These are phyloP conservation scores for Hyphodiscus hymeniophilus DNA, from an alignment of 495 filamentous ascomycete species.

Conservation along the genomic window DNA sequence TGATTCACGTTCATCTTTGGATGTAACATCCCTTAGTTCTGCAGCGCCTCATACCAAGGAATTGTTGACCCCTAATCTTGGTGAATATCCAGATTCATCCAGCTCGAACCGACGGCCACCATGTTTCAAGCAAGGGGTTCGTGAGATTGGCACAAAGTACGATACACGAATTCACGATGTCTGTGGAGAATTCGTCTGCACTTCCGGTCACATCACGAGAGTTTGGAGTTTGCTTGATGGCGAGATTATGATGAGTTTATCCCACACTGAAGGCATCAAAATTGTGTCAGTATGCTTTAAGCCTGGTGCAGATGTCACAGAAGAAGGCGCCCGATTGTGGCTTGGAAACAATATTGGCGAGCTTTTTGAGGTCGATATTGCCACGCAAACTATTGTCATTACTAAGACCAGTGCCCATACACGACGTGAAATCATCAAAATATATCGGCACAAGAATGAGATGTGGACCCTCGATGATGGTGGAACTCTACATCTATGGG, in stretches of 20 bases:
- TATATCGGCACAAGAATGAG: constrained; percentile 76
- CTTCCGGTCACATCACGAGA: constrained; percentile 72
- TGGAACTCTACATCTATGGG: constrained; percentile 83
- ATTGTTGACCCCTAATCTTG: constrained; percentile 10
- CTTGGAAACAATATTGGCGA: constrained; percentile 83
- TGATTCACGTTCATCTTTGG: constrained; percentile 6
- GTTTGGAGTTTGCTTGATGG: constrained; percentile 82
- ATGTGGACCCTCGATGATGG: constrained; percentile 94
- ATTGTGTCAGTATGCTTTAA: constrained; percentile 79
- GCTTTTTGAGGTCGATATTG: constrained; percentile 78
- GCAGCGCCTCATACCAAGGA: constrained; percentile 10
- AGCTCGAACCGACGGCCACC: constrained; percentile 80
- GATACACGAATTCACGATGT: constrained; percentile 81
- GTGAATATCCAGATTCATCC: constrained; percentile 77
- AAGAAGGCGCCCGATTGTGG: constrained; percentile 84
- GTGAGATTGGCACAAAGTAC: constrained; percentile 69
- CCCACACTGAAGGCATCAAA: constrained; percentile 71
- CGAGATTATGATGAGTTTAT: constrained; percentile 68
- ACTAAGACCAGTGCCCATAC: constrained; percentile 65
- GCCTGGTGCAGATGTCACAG: constrained; percentile 59
- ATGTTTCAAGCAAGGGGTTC: constrained; percentile 54
- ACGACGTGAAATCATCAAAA: constrained; percentile 76
- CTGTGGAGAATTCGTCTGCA: constrained; percentile 81
- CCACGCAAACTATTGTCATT: constrained; percentile 54
- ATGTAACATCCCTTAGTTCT: constrained; percentile 2